A percentile compares a stretch with the other conserved stretches of the same genome.
These are phyloP conservation scores for Marchantia paleacea DNA, from an alignment of 225 moss, liverwort and hornwort genomes.

Conservation along the genomic window DNA sequence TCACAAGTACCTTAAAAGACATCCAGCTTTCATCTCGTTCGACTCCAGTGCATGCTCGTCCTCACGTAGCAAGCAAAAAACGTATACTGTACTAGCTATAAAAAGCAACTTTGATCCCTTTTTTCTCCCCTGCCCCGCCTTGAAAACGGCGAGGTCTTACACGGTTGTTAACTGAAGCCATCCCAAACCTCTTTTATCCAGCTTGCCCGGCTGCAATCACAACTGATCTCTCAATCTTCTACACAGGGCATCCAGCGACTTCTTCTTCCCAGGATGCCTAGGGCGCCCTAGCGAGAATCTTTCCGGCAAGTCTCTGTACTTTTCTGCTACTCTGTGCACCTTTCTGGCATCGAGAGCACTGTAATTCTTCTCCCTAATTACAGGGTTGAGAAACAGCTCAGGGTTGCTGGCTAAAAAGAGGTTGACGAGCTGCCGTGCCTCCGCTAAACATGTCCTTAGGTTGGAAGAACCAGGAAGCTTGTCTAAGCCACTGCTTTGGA, in stretches of 20 bases:
- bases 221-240: constrained; percentile 76
- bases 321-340: constrained; percentile 72
- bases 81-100: constrained; percentile 10
- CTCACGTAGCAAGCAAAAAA: constrained; percentile 27
- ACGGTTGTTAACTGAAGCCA: neutral
- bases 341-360: constrained; percentile 65
- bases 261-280: constrained; percentile 75
- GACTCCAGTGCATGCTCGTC: constrained; percentile 10
- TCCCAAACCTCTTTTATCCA: neutral
- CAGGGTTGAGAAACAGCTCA: constrained; percentile 78
- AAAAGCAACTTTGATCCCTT: constrained; percentile 11
- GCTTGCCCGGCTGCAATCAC: constrained; percentile 1
- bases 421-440: constrained; percentile 87
- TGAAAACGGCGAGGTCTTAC: neutral
- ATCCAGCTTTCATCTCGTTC: neutral
- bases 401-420: constrained; percentile 70
- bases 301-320: constrained; percentile 78
- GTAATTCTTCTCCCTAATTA: constrained; percentile 85
- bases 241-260: constrained; percentile 62
- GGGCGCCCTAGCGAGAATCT: constrained; percentile 60
- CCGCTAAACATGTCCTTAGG: constrained; percentile 65
- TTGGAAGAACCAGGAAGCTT: constrained; percentile 56
- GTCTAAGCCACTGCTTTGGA: constrained; percentile 68
- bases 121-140: neutral
- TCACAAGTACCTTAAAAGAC: constrained; percentile 16